phyloP scores from a whole-genome alignment of 257 asterid genomes.

The Osmanthus fragrans region DNA sequence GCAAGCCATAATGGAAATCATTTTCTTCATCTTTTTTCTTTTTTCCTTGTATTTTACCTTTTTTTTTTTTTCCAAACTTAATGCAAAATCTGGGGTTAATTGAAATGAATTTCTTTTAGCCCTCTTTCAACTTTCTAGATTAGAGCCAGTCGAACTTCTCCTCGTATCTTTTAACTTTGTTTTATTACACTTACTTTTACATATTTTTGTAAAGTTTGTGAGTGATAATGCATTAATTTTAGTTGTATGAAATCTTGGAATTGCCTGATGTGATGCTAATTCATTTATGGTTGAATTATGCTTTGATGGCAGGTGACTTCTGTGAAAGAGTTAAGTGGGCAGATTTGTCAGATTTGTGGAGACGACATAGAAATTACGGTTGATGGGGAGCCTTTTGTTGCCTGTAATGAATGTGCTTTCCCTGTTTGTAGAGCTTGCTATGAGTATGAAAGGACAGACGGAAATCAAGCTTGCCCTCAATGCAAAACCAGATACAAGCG shows the following conservation, averaged over 20 bases:
- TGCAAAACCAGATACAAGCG: conserved; percentile 91
- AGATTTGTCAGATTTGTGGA: conserved; percentile 81
- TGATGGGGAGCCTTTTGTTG: conserved; percentile 71
- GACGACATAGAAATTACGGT: conserved; percentile 60
- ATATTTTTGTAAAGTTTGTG: conserved; percentile 16
- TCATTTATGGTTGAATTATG: not conserved
- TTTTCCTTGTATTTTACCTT: not conserved
- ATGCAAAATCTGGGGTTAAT: conserved; percentile 21
- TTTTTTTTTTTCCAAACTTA: not conserved
- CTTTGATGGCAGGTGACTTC: conserved; percentile 52
- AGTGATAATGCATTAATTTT: not conserved
- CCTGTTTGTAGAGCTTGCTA: conserved; percentile 76
- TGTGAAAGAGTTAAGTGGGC: conserved; percentile 59
- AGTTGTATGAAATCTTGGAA: not conserved
- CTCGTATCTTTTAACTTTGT: conserved; percentile 14
- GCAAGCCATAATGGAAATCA: conserved; percentile 11
- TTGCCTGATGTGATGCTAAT: conserved; percentile 28
- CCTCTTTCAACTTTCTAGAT: conserved; percentile 21
- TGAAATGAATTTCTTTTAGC: conserved; percentile 26
- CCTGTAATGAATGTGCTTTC: conserved; percentile 82
- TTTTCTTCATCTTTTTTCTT: not conserved
- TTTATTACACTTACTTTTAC: not conserved
- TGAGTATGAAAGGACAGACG: conserved; percentile 91
- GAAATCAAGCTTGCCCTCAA: conserved; percentile 91
- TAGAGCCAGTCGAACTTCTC: conserved; percentile 24